phyloP scores from a whole-genome alignment of 352 stramenopile genomes.

The Albugo candida region DNA sequence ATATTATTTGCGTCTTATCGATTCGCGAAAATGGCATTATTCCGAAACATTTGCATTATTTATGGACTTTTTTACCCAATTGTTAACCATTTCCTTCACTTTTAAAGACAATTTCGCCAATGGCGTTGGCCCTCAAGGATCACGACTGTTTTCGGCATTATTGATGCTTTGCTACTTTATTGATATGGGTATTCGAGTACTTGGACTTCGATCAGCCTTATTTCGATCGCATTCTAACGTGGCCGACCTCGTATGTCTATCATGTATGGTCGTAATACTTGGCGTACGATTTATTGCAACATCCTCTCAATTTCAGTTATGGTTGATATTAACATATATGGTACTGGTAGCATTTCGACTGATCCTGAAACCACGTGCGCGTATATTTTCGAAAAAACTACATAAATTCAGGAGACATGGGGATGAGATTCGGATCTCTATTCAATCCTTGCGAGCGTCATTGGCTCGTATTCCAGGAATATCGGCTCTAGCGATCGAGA shows the following conservation, averaged over 20 bases:
- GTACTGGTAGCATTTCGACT: slow-evolving; percentile 42
- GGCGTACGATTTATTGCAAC: slow-evolving; percentile 27
- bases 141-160: slow-evolving; percentile 46
- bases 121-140: slow-evolving; percentile 39
- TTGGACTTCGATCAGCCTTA: slow-evolving; percentile 49
- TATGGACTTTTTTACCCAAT: slow-evolving; percentile 71
- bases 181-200: slow-evolving; percentile 61
- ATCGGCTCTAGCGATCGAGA: slow-evolving; percentile 61
- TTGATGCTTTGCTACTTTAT: slow-evolving; percentile 71
- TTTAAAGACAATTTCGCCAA: slow-evolving; percentile 28
- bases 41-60: slow-evolving; percentile 69
- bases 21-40: slow-evolving; percentile 81
- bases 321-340: slow-evolving; percentile 46
- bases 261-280: slow-evolving; percentile 40
- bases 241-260: slow-evolving; percentile 46
- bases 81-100: slow-evolving; percentile 63
- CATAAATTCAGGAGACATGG: slow-evolving; percentile 75
- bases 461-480: slow-evolving; percentile 66
- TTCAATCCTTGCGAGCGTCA: slow-evolving; percentile 60
- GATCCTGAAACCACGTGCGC: slow-evolving; percentile 66
- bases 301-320: slow-evolving; percentile 1
- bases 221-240: slow-evolving; percentile 71
- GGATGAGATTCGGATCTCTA: slow-evolving; percentile 72
- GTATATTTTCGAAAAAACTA: slow-evolving; percentile 75
- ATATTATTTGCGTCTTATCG: slow-evolving; percentile 64